Evolutionary conservation across 345 rosid species (phyloP).

Genomic region (Streptanthus diversifolius): DNA sequence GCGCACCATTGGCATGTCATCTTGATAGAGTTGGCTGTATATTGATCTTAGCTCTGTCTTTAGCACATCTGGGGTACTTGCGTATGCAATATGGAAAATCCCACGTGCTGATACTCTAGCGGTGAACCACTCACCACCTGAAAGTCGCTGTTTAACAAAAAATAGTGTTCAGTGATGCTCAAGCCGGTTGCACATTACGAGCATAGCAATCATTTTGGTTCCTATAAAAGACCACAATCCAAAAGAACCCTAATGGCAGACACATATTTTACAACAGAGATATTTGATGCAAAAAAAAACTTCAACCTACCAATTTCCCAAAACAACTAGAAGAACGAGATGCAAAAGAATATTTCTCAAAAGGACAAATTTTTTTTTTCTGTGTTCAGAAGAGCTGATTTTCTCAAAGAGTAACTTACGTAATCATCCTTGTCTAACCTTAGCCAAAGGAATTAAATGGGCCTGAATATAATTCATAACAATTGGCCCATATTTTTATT

Average conservation of each 20-base stretch:
- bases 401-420: not conserved
- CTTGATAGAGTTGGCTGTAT: constrained; percentile 71
- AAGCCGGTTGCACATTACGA: not conserved
- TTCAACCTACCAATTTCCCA: not conserved
- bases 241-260: not conserved
- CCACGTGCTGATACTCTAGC: constrained; percentile 80
- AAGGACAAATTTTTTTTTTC: not conserved
- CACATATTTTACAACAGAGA: too few relatives aligned
- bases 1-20: constrained; percentile 91
- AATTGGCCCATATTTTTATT: not conserved
- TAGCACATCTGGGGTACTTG: constrained; percentile 57
- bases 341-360: not conserved
- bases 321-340: not conserved
- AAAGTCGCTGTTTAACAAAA: constrained; percentile 50
- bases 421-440: constrained; percentile 42
- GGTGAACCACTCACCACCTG: constrained; percentile 80
- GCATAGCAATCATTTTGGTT: not conserved
- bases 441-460: constrained; percentile 44
- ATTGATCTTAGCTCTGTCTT: constrained; percentile 59
- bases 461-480: not conserved
- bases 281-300: too few relatives aligned
- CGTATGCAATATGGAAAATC: constrained; percentile 68
- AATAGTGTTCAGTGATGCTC: not conserved
- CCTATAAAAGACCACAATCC: not conserved
- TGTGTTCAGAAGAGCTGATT: not conserved